Percentiles rank a stretch among this genome's conserved stretches.
phyloP scores from a whole-genome alignment of 176 grass and related monocot genomes.

The Triticum dicoccoides region DNA sequence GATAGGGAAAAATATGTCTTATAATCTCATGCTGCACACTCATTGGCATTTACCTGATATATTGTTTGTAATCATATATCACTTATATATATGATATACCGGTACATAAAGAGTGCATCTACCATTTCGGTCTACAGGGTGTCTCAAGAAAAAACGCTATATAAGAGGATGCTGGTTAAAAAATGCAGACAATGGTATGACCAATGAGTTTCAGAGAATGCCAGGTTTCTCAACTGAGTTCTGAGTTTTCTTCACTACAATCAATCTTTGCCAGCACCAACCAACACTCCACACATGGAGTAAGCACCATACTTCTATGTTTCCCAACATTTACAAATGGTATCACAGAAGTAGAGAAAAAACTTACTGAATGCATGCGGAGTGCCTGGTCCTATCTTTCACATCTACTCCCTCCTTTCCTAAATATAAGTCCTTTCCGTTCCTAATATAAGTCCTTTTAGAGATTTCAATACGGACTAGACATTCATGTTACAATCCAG shows the following conservation, averaged over 20 bases:
- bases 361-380: neutral
- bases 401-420: neutral
- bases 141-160: neutral
- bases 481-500: conserved; percentile 16
- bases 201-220: neutral
- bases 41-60: neutral
- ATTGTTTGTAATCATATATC: neutral
- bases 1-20: neutral
- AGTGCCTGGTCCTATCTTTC: neutral
- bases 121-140: neutral
- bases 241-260: conserved; percentile 7
- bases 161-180: neutral
- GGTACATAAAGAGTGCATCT: neutral
- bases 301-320: neutral
- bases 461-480: too few relatives aligned
- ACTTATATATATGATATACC: neutral
- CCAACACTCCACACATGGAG: neutral
- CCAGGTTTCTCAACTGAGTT: neutral
- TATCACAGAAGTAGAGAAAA: neutral
- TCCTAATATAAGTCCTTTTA: too few relatives aligned
- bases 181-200: neutral
- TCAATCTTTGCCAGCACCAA: neutral
- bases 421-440: too few relatives aligned
- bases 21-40: neutral
- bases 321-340: too few relatives aligned